Percentiles rank a stretch among this genome's conserved stretches.
These are phyloP conservation scores for Tephrocybe sp. DNA, from an alignment of 768 basidiomycete genomes.

Conservation along the genomic window DNA sequence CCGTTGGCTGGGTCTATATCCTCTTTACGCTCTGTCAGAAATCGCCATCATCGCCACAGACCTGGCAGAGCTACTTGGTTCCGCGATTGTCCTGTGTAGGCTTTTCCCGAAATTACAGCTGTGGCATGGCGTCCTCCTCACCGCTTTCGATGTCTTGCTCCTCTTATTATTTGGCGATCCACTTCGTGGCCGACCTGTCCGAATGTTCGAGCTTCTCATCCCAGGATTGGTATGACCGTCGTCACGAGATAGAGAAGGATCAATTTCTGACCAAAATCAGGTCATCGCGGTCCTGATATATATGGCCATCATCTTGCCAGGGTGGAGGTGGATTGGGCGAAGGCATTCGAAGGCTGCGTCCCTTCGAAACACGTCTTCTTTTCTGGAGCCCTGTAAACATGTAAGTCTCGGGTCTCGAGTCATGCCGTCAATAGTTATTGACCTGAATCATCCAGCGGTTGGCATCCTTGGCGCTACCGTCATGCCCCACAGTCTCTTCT, in stretches of 20 bases:
- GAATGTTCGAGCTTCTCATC: constrained; percentile 67
- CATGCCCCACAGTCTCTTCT: constrained; percentile 92
- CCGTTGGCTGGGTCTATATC: constrained; percentile 63
- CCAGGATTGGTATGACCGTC: constrained; percentile 50
- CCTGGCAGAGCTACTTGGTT: constrained; percentile 79
- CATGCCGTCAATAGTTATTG: background rate
- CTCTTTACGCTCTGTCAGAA: constrained; percentile 65
- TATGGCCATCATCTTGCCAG: constrained; percentile 75
- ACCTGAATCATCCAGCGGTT: constrained; percentile 43
- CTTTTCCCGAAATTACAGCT: constrained; percentile 68
- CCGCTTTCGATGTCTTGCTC: constrained; percentile 66
- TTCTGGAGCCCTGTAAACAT: constrained; percentile 61
- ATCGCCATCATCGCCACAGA: constrained; percentile 78
- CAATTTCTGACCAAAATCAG: constrained; percentile 27
- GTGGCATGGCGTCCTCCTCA: constrained; percentile 72
- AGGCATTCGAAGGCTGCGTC: constrained; percentile 74
- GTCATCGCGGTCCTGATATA: constrained; percentile 74
- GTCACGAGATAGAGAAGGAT: background rate
- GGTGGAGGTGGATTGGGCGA: constrained; percentile 68
- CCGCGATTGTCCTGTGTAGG: constrained; percentile 78
- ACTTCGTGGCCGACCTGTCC: constrained; percentile 62
- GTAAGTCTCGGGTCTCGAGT: constrained; percentile 33
- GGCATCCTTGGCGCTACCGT: constrained; percentile 83
- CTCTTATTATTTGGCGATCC: constrained; percentile 75
- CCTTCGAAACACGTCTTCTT: constrained; percentile 66